phyloP scores from a whole-genome alignment of 2,329 filamentous ascomycete species.

The Corniculantispora saksenae region DNA sequence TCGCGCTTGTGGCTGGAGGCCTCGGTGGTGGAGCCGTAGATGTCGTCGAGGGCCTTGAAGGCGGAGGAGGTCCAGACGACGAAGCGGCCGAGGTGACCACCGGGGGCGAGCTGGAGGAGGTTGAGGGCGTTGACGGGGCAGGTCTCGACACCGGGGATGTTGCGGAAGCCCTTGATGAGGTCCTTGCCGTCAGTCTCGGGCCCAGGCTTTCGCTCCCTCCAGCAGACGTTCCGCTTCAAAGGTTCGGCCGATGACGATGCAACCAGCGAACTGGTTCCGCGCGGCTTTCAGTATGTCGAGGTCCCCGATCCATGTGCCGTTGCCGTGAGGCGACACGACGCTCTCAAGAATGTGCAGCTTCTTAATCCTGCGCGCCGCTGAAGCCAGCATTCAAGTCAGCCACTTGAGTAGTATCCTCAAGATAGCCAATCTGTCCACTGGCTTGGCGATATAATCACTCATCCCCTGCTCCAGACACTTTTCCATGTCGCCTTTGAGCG shows the following conservation, averaged over 20 bases:
- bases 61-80: constrained; percentile 97
- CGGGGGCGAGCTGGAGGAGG: constrained; percentile 98
- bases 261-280: too few relatives aligned
- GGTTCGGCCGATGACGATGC: too few relatives aligned
- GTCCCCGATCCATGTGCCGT: too few relatives aligned
- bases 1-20: constrained; percentile 96
- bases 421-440: constrained; percentile 41
- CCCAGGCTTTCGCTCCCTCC: too few relatives aligned
- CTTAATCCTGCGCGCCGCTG: too few relatives aligned
- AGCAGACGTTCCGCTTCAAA: too few relatives aligned
- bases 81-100: constrained; percentile 98
- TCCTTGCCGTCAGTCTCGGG: constrained; percentile 93
- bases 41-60: constrained; percentile 92
- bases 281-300: too few relatives aligned
- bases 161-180: constrained; percentile 93
- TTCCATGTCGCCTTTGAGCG: constrained; percentile 56
- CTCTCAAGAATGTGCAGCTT: too few relatives aligned
- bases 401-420: not conserved
- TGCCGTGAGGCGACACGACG: too few relatives aligned
- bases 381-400: not conserved
- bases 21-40: constrained; percentile 92
- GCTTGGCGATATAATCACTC: constrained; percentile 58
- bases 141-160: constrained; percentile 98
- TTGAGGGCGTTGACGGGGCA: constrained; percentile 91
- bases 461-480: constrained; percentile 55